phyloP scores from a whole-genome alignment of 2,329 filamentous ascomycete genomes.

The Fusarium sp. region DNA sequence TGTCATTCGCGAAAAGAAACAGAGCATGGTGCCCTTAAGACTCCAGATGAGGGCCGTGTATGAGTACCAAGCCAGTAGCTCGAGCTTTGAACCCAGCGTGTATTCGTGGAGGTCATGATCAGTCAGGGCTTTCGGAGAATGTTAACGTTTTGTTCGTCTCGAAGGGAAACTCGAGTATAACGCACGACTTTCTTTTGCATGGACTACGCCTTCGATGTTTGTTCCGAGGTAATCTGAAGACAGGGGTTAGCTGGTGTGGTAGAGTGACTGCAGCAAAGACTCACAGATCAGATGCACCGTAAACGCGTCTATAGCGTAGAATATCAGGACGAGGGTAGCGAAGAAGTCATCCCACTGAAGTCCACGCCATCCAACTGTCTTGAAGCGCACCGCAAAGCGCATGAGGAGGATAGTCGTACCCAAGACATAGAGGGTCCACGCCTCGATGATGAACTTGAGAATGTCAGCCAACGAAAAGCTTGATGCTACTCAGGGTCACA shows the following conservation, averaged over 20 bases:
- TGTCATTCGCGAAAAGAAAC: constrained; percentile 51
- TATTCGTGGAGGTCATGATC: constrained; percentile 49
- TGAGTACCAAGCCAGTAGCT: constrained; percentile 58
- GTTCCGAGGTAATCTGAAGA: constrained; percentile 40
- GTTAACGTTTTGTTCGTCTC: not conserved
- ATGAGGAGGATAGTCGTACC: constrained; percentile 52
- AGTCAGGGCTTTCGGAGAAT: constrained; percentile 36
- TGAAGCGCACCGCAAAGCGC: constrained; percentile 55
- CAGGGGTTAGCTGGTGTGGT: not conserved
- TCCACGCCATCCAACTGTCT: constrained; percentile 55
- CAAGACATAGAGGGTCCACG: constrained; percentile 52
- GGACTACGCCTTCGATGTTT: constrained; percentile 38
- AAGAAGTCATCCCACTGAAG: constrained; percentile 59
- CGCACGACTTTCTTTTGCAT: constrained; percentile 16
- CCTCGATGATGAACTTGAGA: constrained; percentile 50
- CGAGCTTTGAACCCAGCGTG: constrained; percentile 54
- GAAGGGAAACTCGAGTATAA: not conserved
- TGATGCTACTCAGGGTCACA: not conserved
- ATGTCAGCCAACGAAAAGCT: not conserved
- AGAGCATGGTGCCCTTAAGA: constrained; percentile 51
- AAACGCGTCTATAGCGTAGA: constrained; percentile 55
- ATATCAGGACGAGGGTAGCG: constrained; percentile 52
- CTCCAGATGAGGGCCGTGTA: constrained; percentile 57
- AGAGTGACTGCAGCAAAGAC: not conserved
- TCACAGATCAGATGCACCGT: constrained; percentile 55